These are phyloP conservation scores for Avena sativa DNA, from an alignment of 176 grass and related monocot genomes.

Conservation along the genomic window DNA sequence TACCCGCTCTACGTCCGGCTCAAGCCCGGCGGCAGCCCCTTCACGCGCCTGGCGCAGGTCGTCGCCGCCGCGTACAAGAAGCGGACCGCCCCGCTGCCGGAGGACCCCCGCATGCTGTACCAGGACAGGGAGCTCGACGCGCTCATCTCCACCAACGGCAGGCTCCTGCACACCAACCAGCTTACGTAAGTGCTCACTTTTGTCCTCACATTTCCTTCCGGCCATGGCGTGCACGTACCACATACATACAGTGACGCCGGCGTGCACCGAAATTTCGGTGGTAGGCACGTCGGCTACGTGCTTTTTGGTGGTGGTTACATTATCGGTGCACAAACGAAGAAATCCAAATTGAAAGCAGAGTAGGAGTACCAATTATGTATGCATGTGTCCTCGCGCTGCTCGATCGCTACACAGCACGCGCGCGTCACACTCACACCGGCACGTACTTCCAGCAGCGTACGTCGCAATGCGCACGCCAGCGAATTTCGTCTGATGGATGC, in stretches of 20 bases:
- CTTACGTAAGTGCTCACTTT: conserved; percentile 17
- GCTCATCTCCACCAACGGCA: conserved; percentile 63
- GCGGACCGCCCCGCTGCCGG: conserved; percentile 39
- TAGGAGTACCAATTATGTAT: not conserved
- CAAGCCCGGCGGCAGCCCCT: conserved; percentile 58
- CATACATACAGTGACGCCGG: too few species aligned
- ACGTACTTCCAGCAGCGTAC: not conserved
- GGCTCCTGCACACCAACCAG: conserved; percentile 39
- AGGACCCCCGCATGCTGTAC: conserved; percentile 61
- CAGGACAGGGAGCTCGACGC: conserved; percentile 67
- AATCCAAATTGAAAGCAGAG: not conserved
- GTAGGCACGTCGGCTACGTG: not conserved
- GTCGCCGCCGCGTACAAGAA: conserved; percentile 57
- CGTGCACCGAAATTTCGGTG: not conserved
- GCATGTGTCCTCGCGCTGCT: not conserved
- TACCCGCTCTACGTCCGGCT: conserved; percentile 56
- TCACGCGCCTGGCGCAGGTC: conserved; percentile 58
- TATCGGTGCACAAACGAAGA: not conserved
- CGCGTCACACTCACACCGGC: not conserved
- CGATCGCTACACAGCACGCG: not conserved
- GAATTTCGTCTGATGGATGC: not conserved
- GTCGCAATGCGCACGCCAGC: not conserved
- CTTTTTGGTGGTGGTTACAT: conserved; percentile 44
- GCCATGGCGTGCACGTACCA: not conserved
- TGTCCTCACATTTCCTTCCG: not conserved